Conservation (phyloP, 164 flowering plant species). For the Chimonanthus salicifolius region DNA sequence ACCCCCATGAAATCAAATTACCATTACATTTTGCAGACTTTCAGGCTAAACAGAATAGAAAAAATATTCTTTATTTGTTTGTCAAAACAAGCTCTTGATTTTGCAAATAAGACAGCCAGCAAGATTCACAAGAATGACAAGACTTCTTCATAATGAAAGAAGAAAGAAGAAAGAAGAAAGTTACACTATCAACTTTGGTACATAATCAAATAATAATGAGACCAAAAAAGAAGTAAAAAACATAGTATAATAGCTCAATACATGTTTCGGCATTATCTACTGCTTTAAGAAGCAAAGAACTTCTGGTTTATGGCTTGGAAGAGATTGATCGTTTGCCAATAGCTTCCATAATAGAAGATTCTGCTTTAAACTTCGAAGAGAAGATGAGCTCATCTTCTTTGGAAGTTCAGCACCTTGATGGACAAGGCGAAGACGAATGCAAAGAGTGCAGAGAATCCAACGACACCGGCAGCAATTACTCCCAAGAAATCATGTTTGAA, state of each 20-base stretch:
- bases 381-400: slow-evolving; percentile 20
- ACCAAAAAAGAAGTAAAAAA: neutral
- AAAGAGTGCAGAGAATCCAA: slow-evolving; percentile 35
- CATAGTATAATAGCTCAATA: neutral
- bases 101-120: too few relatives aligned
- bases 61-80: too few relatives aligned
- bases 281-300: neutral
- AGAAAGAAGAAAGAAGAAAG: neutral
- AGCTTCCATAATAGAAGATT: neutral
- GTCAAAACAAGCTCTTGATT: too few relatives aligned
- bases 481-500: slow-evolving; percentile 36
- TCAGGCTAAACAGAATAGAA: too few relatives aligned
- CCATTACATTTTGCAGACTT: too few relatives aligned
- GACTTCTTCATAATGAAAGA: neutral
- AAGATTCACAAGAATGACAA: neutral
- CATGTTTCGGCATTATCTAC: neutral
- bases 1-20: too few relatives aligned
- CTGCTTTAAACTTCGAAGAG: neutral
- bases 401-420: slow-evolving; percentile 52
- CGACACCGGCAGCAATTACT: slow-evolving; percentile 23
- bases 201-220: neutral
- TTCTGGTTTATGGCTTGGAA: neutral
- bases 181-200: neutral
- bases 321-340: neutral
- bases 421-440: slow-evolving; percentile 38